Base-by-base conservation (phyloP, 495 filamentous ascomycete species). In the Chaetomidium leptoderma region DNA sequence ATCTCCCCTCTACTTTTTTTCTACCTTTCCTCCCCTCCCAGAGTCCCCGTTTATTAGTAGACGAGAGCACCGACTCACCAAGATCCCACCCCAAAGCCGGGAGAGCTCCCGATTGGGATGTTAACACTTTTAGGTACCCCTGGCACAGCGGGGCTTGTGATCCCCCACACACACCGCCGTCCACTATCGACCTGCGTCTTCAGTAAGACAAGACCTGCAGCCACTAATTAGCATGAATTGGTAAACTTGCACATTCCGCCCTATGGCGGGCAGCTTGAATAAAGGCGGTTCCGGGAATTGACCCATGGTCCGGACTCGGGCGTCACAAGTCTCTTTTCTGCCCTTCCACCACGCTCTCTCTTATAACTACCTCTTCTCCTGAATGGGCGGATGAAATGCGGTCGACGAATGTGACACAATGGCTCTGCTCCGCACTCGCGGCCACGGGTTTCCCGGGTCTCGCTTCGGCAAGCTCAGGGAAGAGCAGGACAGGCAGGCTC, bases 101-200 rank as follows among this genome's bases (percentile, higher is more conserved):
- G n/a, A 33, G 27, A 33, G 45, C 29, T 48, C 45, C 45, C 45
- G 45, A 48, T 48, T 48, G 27, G 45, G 45, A 19, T 19, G 45
- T 17, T 13, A 2, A 13, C 9, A 8, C 2, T 9, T 19, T 44
- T 19, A 45, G 23, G 42, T 27, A 27, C 43, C 45, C 45, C 29
- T 30, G 45, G 13, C 45, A 27, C 10, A 17, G 17, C 45, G 27
- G 17, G 45, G n/a, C 17, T 48, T 48, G 45, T 48, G 32, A 14
- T 48, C 45, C 45, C 45, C 32, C 45, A 48, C n/a, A n/a, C n/a
- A n/a, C n/a, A n/a, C n/a, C n/a, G n/a, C 35, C 35, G 14, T 16
- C 8, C 35, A 37, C 35, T 32, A 10, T 32, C 30, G 11, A 10
- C 30, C 30, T 32, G 30, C 30, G 7, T 32, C 30, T n/a, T n/a